Evolutionary conservation across 768 basidiomycete genomes (phyloP).

Genomic region (Filobasidium floriforme): DNA sequence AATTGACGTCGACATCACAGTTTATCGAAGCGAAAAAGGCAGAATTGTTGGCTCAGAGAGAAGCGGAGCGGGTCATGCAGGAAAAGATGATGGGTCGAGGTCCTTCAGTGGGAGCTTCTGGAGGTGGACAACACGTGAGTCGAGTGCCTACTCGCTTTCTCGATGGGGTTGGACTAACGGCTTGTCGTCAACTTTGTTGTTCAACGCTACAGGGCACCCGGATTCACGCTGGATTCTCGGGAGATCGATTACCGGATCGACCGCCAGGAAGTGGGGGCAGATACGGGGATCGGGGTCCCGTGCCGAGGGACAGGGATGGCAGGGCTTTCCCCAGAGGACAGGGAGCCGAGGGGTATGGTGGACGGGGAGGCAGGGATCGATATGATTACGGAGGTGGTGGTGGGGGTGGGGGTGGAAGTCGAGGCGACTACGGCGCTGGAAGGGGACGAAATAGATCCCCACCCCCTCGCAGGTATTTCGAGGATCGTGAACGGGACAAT

Average conservation of each 20-base stretch:
- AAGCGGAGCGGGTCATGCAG: constrained; percentile 24
- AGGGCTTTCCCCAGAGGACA: constrained; percentile 14
- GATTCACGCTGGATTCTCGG: constrained; percentile 2
- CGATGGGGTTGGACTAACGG: too few species aligned
- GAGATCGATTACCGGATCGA: constrained; percentile 4
- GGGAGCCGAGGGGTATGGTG: constrained; percentile 3
- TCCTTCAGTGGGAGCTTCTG: background rate
- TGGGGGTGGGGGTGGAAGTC: constrained; percentile 6
- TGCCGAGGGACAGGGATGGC: constrained; percentile 16
- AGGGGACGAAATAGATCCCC: constrained; percentile 3
- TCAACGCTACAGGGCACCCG: too few species aligned
- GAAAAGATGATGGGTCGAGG: constrained; percentile 21
- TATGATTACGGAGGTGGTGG: constrained; percentile 7
- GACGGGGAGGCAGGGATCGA: constrained; percentile 1
- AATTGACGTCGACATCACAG: constrained; percentile 20
- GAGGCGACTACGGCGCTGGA: constrained; percentile 10
- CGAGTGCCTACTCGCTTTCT: too few species aligned
- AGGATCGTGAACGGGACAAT: constrained; percentile 10
- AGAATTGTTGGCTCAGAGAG: constrained; percentile 36
- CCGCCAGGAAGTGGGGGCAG: background rate
- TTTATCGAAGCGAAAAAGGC: constrained; percentile 44
- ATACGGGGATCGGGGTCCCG: constrained; percentile 11
- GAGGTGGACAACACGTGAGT: constrained; percentile 8
- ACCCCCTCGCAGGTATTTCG: constrained; percentile 10
- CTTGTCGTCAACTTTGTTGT: too few species aligned